Evolutionary conservation across 2,329 filamentous ascomycete genomes (phyloP).

Genomic region (Fusarium clavum): DNA sequence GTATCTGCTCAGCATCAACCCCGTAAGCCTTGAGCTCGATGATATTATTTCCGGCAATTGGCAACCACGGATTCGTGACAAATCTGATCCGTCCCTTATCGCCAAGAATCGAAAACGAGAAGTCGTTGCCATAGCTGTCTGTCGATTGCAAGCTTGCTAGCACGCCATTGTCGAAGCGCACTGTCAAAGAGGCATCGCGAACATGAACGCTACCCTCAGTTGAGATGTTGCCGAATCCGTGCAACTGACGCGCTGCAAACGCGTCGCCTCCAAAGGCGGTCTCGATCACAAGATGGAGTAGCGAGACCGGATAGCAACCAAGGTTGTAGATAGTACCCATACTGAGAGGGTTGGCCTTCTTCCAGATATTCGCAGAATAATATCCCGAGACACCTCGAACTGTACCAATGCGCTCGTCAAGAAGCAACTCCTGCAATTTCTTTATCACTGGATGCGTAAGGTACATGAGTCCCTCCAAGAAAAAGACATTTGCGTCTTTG

Average conservation of each 20-base stretch:
- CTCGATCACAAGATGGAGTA: conserved; percentile 5
- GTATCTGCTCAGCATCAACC: neutral
- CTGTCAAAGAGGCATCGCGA: conserved; percentile 14
- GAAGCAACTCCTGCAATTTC: conserved; percentile 1
- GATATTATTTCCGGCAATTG: conserved; percentile 1
- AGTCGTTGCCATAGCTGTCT: conserved; percentile 18
- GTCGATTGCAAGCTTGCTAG: conserved; percentile 14
- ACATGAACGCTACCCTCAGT: neutral
- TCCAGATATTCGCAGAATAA: conserved; percentile 22
- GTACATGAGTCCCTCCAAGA: conserved; percentile 13
- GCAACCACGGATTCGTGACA: conserved; percentile 16
- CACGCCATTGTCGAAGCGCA: conserved; percentile 9
- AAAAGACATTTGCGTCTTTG: neutral
- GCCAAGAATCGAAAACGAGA: neutral
- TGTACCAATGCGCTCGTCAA: conserved; percentile 1
- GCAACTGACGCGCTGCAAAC: neutral
- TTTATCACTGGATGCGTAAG: conserved; percentile 12
- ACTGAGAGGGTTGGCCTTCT: conserved; percentile 16
- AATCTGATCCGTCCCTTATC: conserved; percentile 7
- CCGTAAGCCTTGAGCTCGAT: conserved; percentile 16
- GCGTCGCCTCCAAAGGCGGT: neutral
- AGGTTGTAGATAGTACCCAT: conserved; percentile 16
- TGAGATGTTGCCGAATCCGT: conserved; percentile 12
- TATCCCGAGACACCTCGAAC: conserved; percentile 5
- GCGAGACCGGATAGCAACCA: conserved; percentile 9